Evolutionary conservation across 2,329 filamentous ascomycete genomes (phyloP).

Genomic region (Venturia aucupariae): DNA sequence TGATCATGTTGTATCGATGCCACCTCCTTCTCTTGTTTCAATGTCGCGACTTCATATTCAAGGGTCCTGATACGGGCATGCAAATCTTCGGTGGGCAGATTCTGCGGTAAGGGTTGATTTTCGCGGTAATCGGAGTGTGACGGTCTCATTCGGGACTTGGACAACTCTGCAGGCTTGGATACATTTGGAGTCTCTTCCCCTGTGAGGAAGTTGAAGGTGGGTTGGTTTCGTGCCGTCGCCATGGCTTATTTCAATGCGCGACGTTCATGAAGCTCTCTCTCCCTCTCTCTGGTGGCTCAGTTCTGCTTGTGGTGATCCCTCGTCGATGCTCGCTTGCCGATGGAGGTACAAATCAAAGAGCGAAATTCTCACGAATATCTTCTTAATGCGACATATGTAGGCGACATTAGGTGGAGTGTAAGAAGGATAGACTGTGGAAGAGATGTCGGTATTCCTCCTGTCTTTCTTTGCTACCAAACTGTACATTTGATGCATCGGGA

Average conservation of each 20-base stretch:
- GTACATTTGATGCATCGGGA: not conserved
- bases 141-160: conserved; percentile 25
- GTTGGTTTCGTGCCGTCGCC: conserved; percentile 31
- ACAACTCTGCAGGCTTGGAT: conserved; percentile 20
- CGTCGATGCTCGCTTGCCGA: not conserved
- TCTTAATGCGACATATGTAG: not conserved
- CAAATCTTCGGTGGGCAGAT: conserved; percentile 57
- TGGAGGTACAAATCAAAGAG: not conserved
- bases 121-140: conserved; percentile 26
- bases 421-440: not conserved
- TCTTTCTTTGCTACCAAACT: not conserved
- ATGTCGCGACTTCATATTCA: conserved; percentile 76
- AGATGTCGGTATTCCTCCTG: not conserved
- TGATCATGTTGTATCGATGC: conserved; percentile 68
- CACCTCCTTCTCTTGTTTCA: conserved; percentile 82
- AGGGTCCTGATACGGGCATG: conserved; percentile 84
- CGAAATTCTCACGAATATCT: not conserved
- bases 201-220: conserved; percentile 41
- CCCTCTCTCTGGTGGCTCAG: not conserved
- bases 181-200: conserved; percentile 27
- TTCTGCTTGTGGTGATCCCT: not conserved
- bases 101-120: conserved; percentile 8
- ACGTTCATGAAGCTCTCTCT: not conserved
- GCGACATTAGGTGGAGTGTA: not conserved
- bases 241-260: conserved; percentile 8